These are phyloP conservation scores for Fraxinus excelsior DNA, from an alignment of 257 asterid species.

Conservation along the genomic window DNA sequence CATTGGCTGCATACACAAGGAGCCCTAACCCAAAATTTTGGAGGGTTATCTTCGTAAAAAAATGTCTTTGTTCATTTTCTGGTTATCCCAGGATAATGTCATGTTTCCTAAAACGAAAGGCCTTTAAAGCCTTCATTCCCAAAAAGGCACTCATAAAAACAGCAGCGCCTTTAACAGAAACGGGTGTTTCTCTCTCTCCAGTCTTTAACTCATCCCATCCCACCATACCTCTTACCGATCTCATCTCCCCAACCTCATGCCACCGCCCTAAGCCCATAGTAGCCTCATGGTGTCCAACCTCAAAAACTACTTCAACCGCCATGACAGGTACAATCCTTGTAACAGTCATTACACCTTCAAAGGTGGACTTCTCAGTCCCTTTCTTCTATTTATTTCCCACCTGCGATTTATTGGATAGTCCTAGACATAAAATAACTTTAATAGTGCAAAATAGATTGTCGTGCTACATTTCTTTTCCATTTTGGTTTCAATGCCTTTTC, in stretches of 20 bases:
- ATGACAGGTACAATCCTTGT: not conserved
- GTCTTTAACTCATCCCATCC: not conserved
- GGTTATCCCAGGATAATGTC: not conserved
- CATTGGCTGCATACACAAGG: not conserved
- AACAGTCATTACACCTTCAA: not conserved
- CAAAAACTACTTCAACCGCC: not conserved
- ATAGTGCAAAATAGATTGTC: not conserved
- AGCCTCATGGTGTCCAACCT: not conserved
- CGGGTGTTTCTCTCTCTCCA: not conserved
- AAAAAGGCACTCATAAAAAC: not conserved
- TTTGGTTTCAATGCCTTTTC: not conserved
- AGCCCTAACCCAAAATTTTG: not conserved
- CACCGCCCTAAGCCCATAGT: not conserved
- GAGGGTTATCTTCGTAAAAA: not conserved
- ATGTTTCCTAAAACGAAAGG: not conserved
- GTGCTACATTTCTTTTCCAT: not conserved
- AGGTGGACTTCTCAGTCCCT: not conserved
- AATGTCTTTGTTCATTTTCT: not conserved
- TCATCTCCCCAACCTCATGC: not conserved
- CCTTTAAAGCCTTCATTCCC: not conserved
- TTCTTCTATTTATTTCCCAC: not conserved
- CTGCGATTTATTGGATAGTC: not conserved
- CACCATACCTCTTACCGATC: not conserved
- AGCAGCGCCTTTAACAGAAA: not conserved
- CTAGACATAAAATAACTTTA: not conserved